Evolutionary conservation across 2,329 filamentous ascomycete species (phyloP).

Genomic region (Phaeosphaeria sp.): DNA sequence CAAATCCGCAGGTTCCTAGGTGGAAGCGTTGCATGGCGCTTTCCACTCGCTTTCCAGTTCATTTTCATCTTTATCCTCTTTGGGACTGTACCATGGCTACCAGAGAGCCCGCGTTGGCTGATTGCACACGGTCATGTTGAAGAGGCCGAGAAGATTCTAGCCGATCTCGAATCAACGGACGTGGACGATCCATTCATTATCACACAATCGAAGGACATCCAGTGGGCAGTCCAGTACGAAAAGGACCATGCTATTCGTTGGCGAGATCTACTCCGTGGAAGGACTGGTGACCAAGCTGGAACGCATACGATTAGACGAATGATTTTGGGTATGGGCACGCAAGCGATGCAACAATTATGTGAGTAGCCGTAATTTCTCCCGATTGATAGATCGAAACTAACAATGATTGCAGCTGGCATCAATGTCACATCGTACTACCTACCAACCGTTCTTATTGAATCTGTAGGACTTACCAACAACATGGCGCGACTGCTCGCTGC

Average conservation of each 20-base stretch:
- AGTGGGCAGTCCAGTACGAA: slow-evolving; percentile 58
- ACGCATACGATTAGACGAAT: slow-evolving; percentile 60
- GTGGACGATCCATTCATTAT: slow-evolving; percentile 52
- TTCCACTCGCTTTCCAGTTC: slow-evolving; percentile 56
- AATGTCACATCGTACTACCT: slow-evolving; percentile 59
- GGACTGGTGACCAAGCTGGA: slow-evolving; percentile 52
- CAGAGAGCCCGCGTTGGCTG: slow-evolving; percentile 57
- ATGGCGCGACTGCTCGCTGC: slow-evolving; percentile 64
- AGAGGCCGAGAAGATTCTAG: slow-evolving; percentile 58
- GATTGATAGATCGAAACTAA: background rate
- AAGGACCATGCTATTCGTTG: slow-evolving; percentile 59
- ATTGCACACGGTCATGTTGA: slow-evolving; percentile 53
- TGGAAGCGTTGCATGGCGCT: slow-evolving; percentile 27
- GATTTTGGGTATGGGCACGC: slow-evolving; percentile 61
- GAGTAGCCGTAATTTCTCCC: slow-evolving; percentile 33
- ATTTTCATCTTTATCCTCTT: slow-evolving; percentile 58
- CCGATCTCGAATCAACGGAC: slow-evolving; percentile 56
- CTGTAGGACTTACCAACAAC: slow-evolving; percentile 60
- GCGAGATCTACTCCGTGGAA: slow-evolving; percentile 57
- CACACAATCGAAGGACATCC: slow-evolving; percentile 56
- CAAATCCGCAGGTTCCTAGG: slow-evolving; percentile 14
- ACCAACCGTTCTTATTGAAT: slow-evolving; percentile 65
- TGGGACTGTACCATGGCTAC: slow-evolving; percentile 56
- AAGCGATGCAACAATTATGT: slow-evolving; percentile 59
- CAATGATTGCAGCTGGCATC: slow-evolving; percentile 28